Evolutionary conservation across 202 grass and related monocot genomes (phyloP).

Genomic region (Dendrocalamus latiflorus): DNA sequence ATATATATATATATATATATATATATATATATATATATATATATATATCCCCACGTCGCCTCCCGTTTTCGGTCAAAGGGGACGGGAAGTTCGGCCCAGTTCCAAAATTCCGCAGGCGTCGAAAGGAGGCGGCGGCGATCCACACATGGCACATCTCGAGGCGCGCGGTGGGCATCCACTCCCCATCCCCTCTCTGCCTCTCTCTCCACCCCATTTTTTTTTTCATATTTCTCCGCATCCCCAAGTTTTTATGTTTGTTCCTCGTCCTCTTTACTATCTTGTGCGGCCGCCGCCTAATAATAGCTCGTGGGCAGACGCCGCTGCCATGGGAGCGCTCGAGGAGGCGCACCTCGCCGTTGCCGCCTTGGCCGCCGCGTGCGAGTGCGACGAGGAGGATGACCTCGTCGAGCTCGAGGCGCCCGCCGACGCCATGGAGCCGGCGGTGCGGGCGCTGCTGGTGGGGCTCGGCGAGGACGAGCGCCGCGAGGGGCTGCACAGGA

Average conservation of each 20-base stretch:
- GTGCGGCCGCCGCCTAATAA: slow-evolving; percentile 25
- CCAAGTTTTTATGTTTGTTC: neutral
- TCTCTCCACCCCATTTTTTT: neutral
- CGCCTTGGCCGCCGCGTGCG: slow-evolving; percentile 14
- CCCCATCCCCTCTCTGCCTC: neutral
- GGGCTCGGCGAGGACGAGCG: too few relatives aligned
- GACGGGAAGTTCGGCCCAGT: neutral
- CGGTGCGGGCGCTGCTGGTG: too few relatives aligned
- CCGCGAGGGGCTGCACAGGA: too few relatives aligned
- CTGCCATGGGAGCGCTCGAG: slow-evolving; percentile 81
- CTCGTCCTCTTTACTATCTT: neutral
- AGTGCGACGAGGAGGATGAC: slow-evolving; percentile 25
- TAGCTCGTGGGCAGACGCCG: neutral
- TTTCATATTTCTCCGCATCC: neutral
- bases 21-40: too few relatives aligned
- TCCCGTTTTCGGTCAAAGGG: neutral
- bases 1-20: too few relatives aligned
- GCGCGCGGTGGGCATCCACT: slow-evolving; percentile 26
- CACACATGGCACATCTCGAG: slow-evolving; percentile 22
- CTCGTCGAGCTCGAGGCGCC: neutral
- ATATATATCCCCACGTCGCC: neutral
- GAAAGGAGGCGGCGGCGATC: slow-evolving; percentile 19
- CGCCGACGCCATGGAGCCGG: too few relatives aligned
- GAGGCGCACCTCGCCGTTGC: slow-evolving; percentile 48
- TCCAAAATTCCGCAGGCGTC: neutral